Evolutionary conservation across 352 stramenopile genomes (phyloP).

Genomic region (Globisporangium orthogonon): DNA sequence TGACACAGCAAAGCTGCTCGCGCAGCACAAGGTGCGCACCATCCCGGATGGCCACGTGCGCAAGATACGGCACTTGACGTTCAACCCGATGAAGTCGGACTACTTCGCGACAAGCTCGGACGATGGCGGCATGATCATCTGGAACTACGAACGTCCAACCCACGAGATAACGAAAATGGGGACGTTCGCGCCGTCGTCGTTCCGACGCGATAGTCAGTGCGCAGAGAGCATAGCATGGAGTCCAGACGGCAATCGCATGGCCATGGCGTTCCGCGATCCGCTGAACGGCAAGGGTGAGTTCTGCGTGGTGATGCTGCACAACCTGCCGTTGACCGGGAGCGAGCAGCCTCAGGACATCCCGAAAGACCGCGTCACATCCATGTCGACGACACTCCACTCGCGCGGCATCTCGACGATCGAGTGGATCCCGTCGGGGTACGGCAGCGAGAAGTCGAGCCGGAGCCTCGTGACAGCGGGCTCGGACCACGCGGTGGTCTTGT

Average conservation of each 20-base stretch:
- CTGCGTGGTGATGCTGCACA: constrained; percentile 64
- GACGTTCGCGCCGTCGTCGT: constrained; percentile 45
- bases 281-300: constrained; percentile 59
- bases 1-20: constrained; percentile 54
- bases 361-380: constrained; percentile 45
- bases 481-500: constrained; percentile 71
- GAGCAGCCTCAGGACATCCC: constrained; percentile 39
- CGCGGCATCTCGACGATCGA: constrained; percentile 62
- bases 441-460: constrained; percentile 31
- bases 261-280: constrained; percentile 74
- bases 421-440: constrained; percentile 55
- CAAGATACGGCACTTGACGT: constrained; percentile 67
- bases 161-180: constrained; percentile 62
- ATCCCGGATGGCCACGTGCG: constrained; percentile 58
- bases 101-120: constrained; percentile 74
- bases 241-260: constrained; percentile 63
- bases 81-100: constrained; percentile 69
- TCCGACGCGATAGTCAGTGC: constrained; percentile 57
- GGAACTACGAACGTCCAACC: constrained; percentile 58
- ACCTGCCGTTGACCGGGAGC: constrained; percentile 46
- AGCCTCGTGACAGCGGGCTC: constrained; percentile 62
- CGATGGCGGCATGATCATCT: constrained; percentile 73
- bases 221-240: constrained; percentile 75
- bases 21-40: constrained; percentile 50
- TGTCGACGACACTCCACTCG: constrained; percentile 50